Percentiles rank a stretch among this genome's conserved stretches.
phyloP scores from a whole-genome alignment of 169 alveolate species.

The Amoebophrya sp. region DNA sequence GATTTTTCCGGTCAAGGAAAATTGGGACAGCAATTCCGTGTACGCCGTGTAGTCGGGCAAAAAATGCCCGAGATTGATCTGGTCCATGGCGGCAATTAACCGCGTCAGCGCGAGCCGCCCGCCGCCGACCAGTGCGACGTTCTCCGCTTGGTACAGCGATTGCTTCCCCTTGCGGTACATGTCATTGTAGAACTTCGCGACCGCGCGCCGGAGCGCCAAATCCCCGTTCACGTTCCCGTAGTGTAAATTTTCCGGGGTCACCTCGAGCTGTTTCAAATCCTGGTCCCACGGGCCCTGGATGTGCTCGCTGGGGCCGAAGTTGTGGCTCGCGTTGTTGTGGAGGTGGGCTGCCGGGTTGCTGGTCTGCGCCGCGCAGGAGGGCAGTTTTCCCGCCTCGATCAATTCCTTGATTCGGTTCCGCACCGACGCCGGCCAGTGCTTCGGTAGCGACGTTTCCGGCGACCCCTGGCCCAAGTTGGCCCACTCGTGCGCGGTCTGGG shows the following conservation, averaged over 20 bases:
- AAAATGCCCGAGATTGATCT: conserved; percentile 32
- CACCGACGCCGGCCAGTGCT: conserved; percentile 43
- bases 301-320: no score
- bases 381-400: not conserved
- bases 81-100: conserved; percentile 30
- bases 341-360: no score
- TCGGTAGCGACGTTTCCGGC: conserved; percentile 43
- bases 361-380: no score
- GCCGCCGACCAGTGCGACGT: conserved; percentile 49
- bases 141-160: conserved; percentile 44
- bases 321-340: no score
- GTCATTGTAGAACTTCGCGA: conserved; percentile 44
- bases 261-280: not conserved
- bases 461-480: conserved; percentile 48
- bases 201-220: conserved; percentile 44
- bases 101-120: conserved; percentile 49
- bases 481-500: conserved; percentile 40
- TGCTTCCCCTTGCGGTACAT: conserved; percentile 37
- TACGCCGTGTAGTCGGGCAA: conserved; percentile 44
- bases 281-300: not conserved
- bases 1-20: conserved; percentile 40
- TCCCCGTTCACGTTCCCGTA: conserved; percentile 28
- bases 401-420: conserved; percentile 26
- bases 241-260: not conserved
- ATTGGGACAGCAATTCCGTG: conserved; percentile 37